phyloP scores from a whole-genome alignment of 257 asterid genomes.

The Solanum corneliomulleri region DNA sequence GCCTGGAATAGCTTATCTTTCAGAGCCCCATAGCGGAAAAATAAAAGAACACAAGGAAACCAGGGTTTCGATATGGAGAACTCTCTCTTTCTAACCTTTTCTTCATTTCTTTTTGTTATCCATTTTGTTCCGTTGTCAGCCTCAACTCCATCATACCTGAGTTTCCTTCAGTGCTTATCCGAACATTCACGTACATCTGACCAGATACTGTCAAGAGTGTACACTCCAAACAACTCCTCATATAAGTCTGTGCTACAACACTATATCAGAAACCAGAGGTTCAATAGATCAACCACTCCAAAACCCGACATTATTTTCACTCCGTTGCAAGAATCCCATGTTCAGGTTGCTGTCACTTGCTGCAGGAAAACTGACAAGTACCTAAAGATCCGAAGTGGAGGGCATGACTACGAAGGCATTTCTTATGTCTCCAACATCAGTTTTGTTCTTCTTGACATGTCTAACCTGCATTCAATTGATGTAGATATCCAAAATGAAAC shows the following conservation, averaged over 20 bases:
- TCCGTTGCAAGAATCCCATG: conserved; percentile 24
- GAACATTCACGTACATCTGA: conserved; percentile 4
- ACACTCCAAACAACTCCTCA: conserved; percentile 23
- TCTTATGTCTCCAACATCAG: conserved; percentile 30
- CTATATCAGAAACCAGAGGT: conserved; percentile 40
- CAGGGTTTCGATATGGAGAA: not conserved
- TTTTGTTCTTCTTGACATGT: conserved; percentile 41
- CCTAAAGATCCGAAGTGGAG: conserved; percentile 55
- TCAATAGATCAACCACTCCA: conserved; percentile 33
- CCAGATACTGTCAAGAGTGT: conserved; percentile 15
- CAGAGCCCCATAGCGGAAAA: not conserved
- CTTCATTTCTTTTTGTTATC: not conserved
- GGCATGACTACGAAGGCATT: conserved; percentile 50
- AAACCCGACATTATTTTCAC: conserved; percentile 28
- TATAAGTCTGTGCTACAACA: conserved; percentile 21
- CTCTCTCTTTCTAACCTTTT: not conserved
- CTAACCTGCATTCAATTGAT: conserved; percentile 26
- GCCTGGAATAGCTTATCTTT: not conserved
- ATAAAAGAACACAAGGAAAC: not conserved
- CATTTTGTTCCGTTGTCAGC: not conserved
- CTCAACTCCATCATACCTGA: conserved; percentile 2
- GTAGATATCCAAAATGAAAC: conserved; percentile 16
- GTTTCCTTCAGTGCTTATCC: conserved; percentile 18
- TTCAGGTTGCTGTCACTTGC: conserved; percentile 36
- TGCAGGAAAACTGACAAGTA: conserved; percentile 18